Conservation (phyloP, 139 green algal species). For the Asterochloris erici region DNA sequence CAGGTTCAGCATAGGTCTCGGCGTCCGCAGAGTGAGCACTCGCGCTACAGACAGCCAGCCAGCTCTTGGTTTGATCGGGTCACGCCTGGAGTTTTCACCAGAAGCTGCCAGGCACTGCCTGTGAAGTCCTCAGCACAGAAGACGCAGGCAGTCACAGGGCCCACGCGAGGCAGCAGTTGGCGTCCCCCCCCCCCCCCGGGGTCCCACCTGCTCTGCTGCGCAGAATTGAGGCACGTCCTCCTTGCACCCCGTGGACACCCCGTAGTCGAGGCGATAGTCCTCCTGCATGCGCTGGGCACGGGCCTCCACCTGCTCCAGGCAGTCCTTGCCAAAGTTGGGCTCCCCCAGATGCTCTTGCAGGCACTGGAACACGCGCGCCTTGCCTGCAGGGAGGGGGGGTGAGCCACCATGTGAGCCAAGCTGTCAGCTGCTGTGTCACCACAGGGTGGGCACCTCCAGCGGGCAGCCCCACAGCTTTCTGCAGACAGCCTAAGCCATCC, state of each 20-base stretch:
- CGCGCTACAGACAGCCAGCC: too few relatives aligned
- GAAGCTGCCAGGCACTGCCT: too few relatives aligned
- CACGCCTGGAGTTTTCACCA: background rate
- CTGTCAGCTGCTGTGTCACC: too few relatives aligned
- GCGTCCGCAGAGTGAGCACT: too few relatives aligned
- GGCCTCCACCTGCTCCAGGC: conserved; percentile 46
- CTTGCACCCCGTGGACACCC: conserved; percentile 60
- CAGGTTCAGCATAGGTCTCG: too few relatives aligned
- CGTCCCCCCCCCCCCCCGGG: too few relatives aligned
- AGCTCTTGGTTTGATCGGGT: background rate
- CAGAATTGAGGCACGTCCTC: conserved; percentile 55
- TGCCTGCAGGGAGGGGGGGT: conserved; percentile 26
- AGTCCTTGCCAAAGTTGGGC: conserved; percentile 61
- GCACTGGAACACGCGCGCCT: conserved; percentile 65
- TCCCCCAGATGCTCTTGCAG: conserved; percentile 70
- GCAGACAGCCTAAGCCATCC: too few relatives aligned
- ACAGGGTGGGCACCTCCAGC: too few relatives aligned
- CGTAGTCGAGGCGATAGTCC: conserved; percentile 76
- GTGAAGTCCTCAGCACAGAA: too few relatives aligned
- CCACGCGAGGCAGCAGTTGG: too few relatives aligned
- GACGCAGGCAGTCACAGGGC: too few relatives aligned
- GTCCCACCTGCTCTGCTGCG: conserved; percentile 36
- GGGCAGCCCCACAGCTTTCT: background rate
- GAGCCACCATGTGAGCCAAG: too few relatives aligned
- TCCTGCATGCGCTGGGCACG: conserved; percentile 49